A percentile compares a stretch with the other conserved stretches of the same genome.
Conservation (phyloP, 805 yeast species). For the Metschnikowia anglica region DNA sequence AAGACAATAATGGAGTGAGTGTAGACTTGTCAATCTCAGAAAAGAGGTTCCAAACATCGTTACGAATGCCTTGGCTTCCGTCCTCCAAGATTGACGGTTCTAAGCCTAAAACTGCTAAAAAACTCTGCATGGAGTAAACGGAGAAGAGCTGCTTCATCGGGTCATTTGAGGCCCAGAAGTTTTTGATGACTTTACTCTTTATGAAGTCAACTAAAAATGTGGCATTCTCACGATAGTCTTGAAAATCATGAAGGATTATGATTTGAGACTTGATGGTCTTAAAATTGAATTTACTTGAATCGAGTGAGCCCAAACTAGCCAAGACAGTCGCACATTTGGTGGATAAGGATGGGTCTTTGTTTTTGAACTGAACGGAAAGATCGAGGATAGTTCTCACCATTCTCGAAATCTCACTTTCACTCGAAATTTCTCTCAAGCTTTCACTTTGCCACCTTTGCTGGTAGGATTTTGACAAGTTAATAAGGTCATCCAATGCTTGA, state of each 20-base stretch:
- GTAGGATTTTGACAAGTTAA: conserved; percentile 50
- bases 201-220: conserved; percentile 64
- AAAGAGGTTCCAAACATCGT: conserved; percentile 57
- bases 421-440: conserved; percentile 34
- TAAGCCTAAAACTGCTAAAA: conserved; percentile 61
- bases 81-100: conserved; percentile 25
- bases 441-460: conserved; percentile 49
- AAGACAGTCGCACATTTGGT: conserved; percentile 65
- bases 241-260: conserved; percentile 61
- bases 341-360: conserved; percentile 48
- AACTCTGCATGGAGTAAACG: conserved; percentile 88
- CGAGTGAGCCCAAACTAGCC: conserved; percentile 75
- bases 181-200: conserved; percentile 69
- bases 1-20: conserved; percentile 68
- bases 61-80: conserved; percentile 20
- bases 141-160: conserved; percentile 80
- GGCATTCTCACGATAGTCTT: conserved; percentile 58
- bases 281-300: conserved; percentile 54
- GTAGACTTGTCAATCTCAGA: conserved; percentile 69
- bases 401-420: conserved; percentile 36
- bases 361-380: conserved; percentile 56
- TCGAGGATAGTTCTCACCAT: conserved; percentile 55
- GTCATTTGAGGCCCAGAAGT: conserved; percentile 87
- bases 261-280: conserved; percentile 42
- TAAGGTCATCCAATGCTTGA: conserved; percentile 67